These are phyloP conservation scores for Ammopiptanthus mongolicus DNA, from an alignment of 306 rosid species.

Conservation along the genomic window DNA sequence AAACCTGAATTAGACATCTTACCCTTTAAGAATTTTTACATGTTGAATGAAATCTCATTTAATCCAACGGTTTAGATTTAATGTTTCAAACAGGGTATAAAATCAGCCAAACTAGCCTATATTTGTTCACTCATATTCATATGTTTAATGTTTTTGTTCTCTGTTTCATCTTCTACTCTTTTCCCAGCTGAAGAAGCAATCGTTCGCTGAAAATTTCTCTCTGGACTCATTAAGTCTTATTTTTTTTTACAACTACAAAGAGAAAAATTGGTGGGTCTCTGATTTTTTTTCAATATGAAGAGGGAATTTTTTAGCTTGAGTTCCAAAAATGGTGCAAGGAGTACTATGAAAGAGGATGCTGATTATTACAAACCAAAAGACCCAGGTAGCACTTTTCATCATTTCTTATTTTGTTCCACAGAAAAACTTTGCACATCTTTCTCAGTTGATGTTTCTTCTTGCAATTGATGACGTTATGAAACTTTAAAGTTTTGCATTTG, in stretches of 20 bases:
- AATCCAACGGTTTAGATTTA: conserved; percentile 34
- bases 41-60: conserved; percentile 5
- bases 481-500: not conserved
- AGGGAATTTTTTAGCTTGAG: conserved; percentile 65
- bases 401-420: not conserved
- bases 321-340: conserved; percentile 29
- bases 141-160: not conserved
- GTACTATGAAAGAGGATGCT: conserved; percentile 35
- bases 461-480: not conserved
- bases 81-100: not conserved
- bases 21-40: too few species aligned
- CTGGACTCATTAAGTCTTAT: not conserved
- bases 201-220: not conserved
- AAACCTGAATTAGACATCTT: too few species aligned
- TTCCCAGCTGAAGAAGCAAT: conserved; percentile 1
- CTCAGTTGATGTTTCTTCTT: not conserved
- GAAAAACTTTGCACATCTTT: not conserved
- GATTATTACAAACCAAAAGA: conserved; percentile 25
- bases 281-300: conserved; percentile 44
- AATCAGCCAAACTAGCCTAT: not conserved
- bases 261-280: conserved; percentile 12
- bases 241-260: not conserved
- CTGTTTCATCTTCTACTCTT: not conserved
- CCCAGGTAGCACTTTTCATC: conserved; percentile 40
- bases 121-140: not conserved